phyloP scores from a whole-genome alignment of 768 basidiomycete species.

The Leccinum obscurum region DNA sequence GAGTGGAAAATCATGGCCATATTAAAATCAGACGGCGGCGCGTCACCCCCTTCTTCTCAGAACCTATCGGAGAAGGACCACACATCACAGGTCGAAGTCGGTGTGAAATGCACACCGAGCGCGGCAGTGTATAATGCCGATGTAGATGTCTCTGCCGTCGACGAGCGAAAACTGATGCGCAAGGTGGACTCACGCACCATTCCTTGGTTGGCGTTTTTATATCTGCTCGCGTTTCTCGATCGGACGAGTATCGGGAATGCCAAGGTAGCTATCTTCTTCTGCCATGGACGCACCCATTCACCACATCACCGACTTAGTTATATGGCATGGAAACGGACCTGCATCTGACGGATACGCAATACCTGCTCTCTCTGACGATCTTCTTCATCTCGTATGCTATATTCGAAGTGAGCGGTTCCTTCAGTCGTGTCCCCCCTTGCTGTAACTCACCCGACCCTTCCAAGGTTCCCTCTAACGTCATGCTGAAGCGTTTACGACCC shows the following conservation, averaged over 20 bases:
- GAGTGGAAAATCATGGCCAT: neutral
- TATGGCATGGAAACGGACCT: conserved; percentile 62
- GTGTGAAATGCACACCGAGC: neutral
- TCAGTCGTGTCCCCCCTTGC: neutral
- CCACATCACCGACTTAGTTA: conserved; percentile 41
- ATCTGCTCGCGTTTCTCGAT: conserved; percentile 71
- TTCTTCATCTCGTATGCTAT: conserved; percentile 66
- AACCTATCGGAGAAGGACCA: conserved; percentile 11
- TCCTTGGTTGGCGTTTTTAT: conserved; percentile 73
- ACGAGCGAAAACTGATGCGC: conserved; percentile 68
- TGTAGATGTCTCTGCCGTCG: conserved; percentile 57
- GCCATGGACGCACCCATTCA: neutral
- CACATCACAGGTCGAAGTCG: neutral
- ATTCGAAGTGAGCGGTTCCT: conserved; percentile 52
- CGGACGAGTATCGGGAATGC: conserved; percentile 55
- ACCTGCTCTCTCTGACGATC: conserved; percentile 60
- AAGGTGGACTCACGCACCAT: conserved; percentile 69
- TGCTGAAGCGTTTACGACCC: conserved; percentile 71
- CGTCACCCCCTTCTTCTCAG: neutral
- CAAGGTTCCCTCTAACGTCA: conserved; percentile 68
- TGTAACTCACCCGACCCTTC: neutral
- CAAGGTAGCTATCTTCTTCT: conserved; percentile 9
- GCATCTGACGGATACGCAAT: conserved; percentile 63
- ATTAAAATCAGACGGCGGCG: neutral
- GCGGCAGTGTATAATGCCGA: conserved; percentile 38